Conservation (phyloP, 306 rosid genomes). For the Medicago arabica region DNA sequence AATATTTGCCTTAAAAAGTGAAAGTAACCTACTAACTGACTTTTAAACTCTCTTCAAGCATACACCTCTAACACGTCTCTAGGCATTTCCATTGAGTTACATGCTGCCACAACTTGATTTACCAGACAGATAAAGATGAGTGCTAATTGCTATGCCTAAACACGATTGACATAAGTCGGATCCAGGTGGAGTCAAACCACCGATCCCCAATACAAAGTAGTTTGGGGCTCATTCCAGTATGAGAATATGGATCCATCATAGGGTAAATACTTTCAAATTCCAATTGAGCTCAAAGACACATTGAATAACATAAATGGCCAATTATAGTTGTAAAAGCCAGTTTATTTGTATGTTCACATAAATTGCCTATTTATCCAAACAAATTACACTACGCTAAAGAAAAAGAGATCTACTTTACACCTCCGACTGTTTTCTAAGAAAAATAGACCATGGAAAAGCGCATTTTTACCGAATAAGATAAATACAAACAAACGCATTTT, state of each 20-base stretch:
- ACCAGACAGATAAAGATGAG: neutral
- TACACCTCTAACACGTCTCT: neutral
- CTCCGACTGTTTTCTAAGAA: too few relatives aligned
- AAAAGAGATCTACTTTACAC: too few relatives aligned
- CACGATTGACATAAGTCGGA: neutral
- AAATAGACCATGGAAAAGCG: too few relatives aligned
- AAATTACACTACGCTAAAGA: too few relatives aligned
- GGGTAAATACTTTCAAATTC: too few relatives aligned
- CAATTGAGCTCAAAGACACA: neutral
- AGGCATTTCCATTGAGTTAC: neutral
- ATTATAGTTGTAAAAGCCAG: too few relatives aligned
- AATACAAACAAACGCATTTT: too few relatives aligned
- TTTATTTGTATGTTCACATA: too few relatives aligned
- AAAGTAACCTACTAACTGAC: neutral
- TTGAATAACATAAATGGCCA: too few relatives aligned
- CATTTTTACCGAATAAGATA: too few relatives aligned
- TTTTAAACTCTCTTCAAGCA: neutral
- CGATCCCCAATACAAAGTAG: neutral
- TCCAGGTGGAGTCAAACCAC: constrained; percentile 11
- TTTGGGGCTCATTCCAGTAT: neutral
- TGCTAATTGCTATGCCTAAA: neutral
- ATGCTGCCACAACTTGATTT: neutral
- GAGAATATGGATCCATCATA: constrained; percentile 2
- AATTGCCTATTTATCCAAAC: too few relatives aligned
- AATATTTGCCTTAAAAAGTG: too few relatives aligned